Evolutionary conservation across 129 eudicot species (phyloP).

Genomic region (Heracleum sosnowskyi): DNA sequence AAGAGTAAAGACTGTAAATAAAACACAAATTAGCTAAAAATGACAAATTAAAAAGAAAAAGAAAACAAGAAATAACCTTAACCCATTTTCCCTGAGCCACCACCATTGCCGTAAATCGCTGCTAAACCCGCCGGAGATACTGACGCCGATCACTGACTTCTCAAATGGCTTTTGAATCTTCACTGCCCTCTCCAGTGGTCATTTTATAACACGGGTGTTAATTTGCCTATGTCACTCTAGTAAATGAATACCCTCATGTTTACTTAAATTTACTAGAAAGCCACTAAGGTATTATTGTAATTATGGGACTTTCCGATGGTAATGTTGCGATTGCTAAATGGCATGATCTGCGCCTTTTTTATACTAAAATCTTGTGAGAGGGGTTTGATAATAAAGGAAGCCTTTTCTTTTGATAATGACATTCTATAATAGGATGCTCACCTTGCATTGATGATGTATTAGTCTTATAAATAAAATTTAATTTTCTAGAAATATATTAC

Average conservation of each 20-base stretch:
- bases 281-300: neutral
- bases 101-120: constrained; percentile 15
- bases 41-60: neutral
- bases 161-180: neutral
- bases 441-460: too few relatives aligned
- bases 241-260: neutral
- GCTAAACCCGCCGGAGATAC: neutral
- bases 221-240: neutral
- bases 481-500: too few relatives aligned
- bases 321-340: neutral
- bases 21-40: neutral
- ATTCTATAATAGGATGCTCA: too few relatives aligned
- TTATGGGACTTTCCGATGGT: neutral
- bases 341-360: constrained; percentile 14
- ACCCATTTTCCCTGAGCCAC: constrained; percentile 60
- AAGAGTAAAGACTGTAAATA: too few relatives aligned
- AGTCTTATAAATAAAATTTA: too few relatives aligned
- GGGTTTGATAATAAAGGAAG: neutral
- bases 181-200: too few relatives aligned
- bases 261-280: neutral
- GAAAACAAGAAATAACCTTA: constrained; percentile 38
- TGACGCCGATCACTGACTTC: neutral
- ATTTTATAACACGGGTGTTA: neutral
- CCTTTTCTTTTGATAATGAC: too few relatives aligned
- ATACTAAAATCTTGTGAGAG: neutral